phyloP scores from a whole-genome alignment of 2,329 filamentous ascomycete species.

The Sphaceloma murrayae region DNA sequence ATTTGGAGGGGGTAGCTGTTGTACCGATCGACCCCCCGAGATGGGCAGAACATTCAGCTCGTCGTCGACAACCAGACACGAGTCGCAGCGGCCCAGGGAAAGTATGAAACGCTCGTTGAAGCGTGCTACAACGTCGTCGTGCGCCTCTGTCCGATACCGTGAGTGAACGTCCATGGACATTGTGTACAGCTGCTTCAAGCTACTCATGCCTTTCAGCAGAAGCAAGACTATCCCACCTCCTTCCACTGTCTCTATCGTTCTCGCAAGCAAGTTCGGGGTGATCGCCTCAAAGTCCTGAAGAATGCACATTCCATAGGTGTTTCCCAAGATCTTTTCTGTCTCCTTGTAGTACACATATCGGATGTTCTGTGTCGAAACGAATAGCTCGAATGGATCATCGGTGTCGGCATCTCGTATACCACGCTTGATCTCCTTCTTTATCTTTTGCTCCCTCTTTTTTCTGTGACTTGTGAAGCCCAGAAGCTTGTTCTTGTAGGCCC shows the following conservation, averaged over 20 bases:
- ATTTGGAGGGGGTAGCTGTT: conserved; percentile 67
- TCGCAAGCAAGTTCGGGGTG: conserved; percentile 89
- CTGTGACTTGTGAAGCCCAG: conserved; percentile 91
- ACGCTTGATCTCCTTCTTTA: conserved; percentile 95
- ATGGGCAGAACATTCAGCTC: conserved; percentile 96
- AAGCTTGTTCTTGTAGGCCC: conserved; percentile 98
- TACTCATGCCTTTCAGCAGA: conserved; percentile 90
- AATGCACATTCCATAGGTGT: conserved; percentile 98
- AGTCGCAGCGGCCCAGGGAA: conserved; percentile 87
- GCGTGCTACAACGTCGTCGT: conserved; percentile 84
- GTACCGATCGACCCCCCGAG: conserved; percentile 85
- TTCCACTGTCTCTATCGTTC: conserved; percentile 95
- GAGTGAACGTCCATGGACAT: conserved; percentile 97
- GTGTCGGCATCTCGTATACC: conserved; percentile 85
- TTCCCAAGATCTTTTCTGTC: conserved; percentile 95
- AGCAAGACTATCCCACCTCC: conserved; percentile 86
- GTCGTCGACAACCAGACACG: conserved; percentile 92
- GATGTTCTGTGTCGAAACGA: conserved; percentile 92
- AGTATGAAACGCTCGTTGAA: conserved; percentile 98
- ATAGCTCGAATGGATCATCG: conserved; percentile 94
- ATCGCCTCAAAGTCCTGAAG: conserved; percentile 96
- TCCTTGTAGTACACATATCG: conserved; percentile 99
- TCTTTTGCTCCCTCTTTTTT: conserved; percentile 96
- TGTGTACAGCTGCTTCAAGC: conserved; percentile 92
- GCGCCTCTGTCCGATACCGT: conserved; percentile 89